These are phyloP conservation scores for Allium fistulosum DNA, from an alignment of 106 monocot species.

Conservation along the genomic window DNA sequence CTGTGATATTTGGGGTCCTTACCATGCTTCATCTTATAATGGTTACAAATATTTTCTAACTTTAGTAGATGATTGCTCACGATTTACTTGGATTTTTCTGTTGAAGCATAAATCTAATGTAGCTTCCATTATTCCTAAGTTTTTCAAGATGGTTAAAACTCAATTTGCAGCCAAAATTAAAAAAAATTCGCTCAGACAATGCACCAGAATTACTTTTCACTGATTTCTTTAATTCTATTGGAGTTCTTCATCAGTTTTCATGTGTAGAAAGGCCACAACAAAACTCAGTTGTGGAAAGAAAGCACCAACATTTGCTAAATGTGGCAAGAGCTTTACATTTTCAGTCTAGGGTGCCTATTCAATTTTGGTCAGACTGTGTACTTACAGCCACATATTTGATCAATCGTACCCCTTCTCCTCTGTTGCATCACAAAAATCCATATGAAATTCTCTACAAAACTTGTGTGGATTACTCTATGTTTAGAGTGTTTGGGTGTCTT, in stretches of 20 bases:
- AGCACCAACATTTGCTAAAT: background rate
- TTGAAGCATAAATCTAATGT: background rate
- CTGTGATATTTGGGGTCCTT: background rate
- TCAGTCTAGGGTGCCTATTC: background rate
- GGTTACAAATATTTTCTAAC: slow-evolving; percentile 2
- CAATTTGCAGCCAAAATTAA: background rate
- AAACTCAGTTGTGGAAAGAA: background rate
- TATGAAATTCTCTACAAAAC: background rate
- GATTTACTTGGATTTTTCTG: slow-evolving; percentile 2
- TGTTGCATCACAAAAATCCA: background rate
- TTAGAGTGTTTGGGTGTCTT: background rate
- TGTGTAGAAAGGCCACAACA: background rate
- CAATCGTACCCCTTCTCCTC: background rate
- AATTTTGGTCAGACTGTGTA: background rate
- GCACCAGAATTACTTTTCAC: background rate
- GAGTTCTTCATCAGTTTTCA: background rate
- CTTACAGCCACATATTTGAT: background rate
- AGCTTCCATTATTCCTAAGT: background rate
- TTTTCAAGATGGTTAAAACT: background rate
- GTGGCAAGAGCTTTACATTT: background rate
- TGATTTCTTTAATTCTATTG: background rate
- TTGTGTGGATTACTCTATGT: background rate
- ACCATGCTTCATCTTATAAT: background rate
- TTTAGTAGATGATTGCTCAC: slow-evolving; percentile 2
- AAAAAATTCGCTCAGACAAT: background rate